Evolutionary conservation across 2,329 filamentous ascomycete species (phyloP), one percentile per base, ranked within the genome.

Genomic region (Fusarium sp.): DNA sequence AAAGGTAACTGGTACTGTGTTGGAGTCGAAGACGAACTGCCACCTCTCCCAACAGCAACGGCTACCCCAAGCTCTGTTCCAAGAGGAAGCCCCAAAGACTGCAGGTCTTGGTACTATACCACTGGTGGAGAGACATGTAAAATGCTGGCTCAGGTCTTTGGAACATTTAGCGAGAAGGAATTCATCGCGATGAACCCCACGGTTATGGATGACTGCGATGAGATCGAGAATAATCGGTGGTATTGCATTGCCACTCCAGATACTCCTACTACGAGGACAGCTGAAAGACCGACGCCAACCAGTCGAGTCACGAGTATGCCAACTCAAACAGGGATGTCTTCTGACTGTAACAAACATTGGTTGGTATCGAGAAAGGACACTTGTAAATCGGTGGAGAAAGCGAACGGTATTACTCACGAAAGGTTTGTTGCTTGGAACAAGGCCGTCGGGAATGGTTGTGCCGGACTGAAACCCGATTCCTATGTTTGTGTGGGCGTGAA

Each of bases 231-330:
- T 0, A 6, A 54, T 0, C 37, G 8, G 0, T 59, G 48, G 48
- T 59, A 45, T 2, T 54, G 37, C 16, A n/a, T 54, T 0, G 40
- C 56, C 7, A 16, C 1, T 1, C 29, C 40, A 0, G 24, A 6
- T 6, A 54, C 56, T 4, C 56, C 48, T 1, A 45, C 14, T 0
- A 54, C 56, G 6, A 59, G 56, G 18, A 45, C 47, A 1, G n/a
- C 40, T 8, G 30, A 16, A 2, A 3, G 6, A 4, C 2, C 0
- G 16, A n/a, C 22, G 0, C n/a, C 48, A 1, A 16, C 14, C 7
- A 32, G 30, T 0, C 48, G 2, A 0, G 2, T 9, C n/a, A 45
- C 40, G 0, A 18, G 6, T 0, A 45, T 45, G n/a, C 48, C 47
- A 6, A 58, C 56, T 3, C 56, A 58, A 1, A n/a, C 47, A 2